Evolutionary conservation across 257 asterid genomes (phyloP), one percentile per base, ranked within the genome.

Genomic region (Lantana camara): DNA sequence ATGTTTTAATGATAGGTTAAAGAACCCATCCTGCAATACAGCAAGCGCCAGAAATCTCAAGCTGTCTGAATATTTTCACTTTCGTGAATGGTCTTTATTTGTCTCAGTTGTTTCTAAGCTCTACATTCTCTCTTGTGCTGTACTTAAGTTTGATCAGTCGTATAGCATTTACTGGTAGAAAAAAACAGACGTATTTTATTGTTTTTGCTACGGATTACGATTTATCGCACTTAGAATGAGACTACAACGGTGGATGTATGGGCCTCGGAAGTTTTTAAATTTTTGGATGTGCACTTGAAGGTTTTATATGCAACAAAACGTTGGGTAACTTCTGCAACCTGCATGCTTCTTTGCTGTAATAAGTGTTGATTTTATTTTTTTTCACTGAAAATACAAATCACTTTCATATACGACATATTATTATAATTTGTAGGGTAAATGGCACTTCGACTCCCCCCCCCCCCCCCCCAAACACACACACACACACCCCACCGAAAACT

Each of bases 1-100:
- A 9, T 53, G 10, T 61, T 22, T 12, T 54, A 12, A 48, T 38
- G 47, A 57, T 79, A 90, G 99, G 97, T 85, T 38, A 85, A 85
- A 71, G 95, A 93, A 67, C 95, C 99, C 13, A 84, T 93, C 68
- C 66, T 75, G 75, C 99, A 93, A 75, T 62, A 72, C 78, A 5
- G 64, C 15, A 87, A 84, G 91, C 89, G 95, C 82, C 96, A 76
- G 80, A 93, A 80, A 68, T 68, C 79, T 69, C 77, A 78, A 76
- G 85, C 81, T 63, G 50, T 73, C 62, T 84, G 79, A 80, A 60
- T 38, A 60, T 44, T 58, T 46, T 57, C 67, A 32, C 11, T 56
- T 29, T 27, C 63, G 48, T 30, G 61, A 44, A 14, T 52, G 52
- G n/a, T 20, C n/a, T 16, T 14, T 14, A n/a, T n/a, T n/a, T 14